Conservation (phyloP, 805 yeast species). For the Starmerella roubikii region DNA sequence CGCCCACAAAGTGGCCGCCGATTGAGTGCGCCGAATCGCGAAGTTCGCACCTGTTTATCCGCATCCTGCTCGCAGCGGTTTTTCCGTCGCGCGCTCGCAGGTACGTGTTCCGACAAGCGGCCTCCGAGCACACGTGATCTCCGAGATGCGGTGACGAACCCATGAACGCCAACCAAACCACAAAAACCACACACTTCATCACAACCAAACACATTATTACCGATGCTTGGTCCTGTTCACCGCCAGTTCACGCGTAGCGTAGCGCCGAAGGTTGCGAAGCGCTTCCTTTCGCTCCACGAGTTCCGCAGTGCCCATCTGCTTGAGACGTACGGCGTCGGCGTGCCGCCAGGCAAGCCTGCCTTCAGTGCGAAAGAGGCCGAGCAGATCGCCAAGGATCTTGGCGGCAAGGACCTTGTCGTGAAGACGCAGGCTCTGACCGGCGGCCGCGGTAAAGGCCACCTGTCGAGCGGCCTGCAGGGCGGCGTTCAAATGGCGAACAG, state of each 20-base stretch:
- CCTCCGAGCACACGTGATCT: too few relatives aligned
- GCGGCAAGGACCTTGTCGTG: constrained; percentile 70
- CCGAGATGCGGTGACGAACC: too few relatives aligned
- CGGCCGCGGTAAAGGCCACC: constrained; percentile 98
- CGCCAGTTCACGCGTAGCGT: not conserved
- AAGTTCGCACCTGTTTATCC: too few relatives aligned
- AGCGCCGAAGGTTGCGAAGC: constrained; percentile 25
- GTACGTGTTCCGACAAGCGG: too few relatives aligned
- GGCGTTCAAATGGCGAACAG: constrained; percentile 86
- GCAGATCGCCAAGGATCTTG: constrained; percentile 60
- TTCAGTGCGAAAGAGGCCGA: constrained; percentile 79
- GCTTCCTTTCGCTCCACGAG: constrained; percentile 87
- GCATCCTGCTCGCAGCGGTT: too few relatives aligned
- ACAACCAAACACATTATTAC: too few relatives aligned
- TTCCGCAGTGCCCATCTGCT: constrained; percentile 85
- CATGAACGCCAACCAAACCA: too few relatives aligned
- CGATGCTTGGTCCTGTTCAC: constrained; percentile 10
- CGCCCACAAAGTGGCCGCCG: too few relatives aligned
- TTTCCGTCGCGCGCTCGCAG: too few relatives aligned
- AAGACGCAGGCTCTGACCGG: constrained; percentile 99
- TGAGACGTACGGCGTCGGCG: constrained; percentile 71
- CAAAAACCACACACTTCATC: too few relatives aligned
- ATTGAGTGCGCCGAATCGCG: too few relatives aligned
- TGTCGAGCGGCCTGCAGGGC: constrained; percentile 88
- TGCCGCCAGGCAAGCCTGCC: constrained; percentile 86